Conservation (phyloP, 257 asterid species). For the Plectranthus barbatus region DNA sequence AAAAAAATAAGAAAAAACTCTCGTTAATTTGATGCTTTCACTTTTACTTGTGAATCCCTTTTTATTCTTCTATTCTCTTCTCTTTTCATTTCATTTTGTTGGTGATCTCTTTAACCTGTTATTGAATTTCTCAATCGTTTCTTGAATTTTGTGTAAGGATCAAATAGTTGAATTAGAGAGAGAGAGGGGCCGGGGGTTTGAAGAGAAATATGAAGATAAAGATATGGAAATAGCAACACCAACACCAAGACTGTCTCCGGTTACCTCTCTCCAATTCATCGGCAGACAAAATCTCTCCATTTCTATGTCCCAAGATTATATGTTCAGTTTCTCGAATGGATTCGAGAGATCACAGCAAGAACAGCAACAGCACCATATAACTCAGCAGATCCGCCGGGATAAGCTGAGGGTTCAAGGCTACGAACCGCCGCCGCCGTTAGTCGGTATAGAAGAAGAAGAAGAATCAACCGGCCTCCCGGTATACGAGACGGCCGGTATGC, state of each 20-base stretch:
- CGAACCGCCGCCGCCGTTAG: slow-evolving; percentile 42
- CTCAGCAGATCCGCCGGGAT: slow-evolving; percentile 89
- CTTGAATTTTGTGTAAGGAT: neutral
- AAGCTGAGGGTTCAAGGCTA: slow-evolving; percentile 68
- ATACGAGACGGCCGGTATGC: slow-evolving; percentile 74
- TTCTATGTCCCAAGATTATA: slow-evolving; percentile 88
- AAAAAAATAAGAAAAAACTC: neutral
- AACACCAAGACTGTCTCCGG: too few species aligned
- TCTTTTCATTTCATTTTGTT: neutral
- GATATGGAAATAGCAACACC: too few species aligned
- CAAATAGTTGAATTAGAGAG: neutral
- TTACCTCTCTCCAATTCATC: slow-evolving; percentile 9
- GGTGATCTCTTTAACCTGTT: neutral
- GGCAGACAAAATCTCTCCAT: slow-evolving; percentile 9
- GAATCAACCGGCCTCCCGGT: slow-evolving; percentile 54
- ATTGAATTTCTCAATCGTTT: neutral
- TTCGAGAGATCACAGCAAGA: too few species aligned
- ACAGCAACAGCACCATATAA: slow-evolving; percentile 37
- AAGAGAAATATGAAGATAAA: neutral
- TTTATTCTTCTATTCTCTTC: slow-evolving; percentile 21
- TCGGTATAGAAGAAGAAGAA: slow-evolving; percentile 48
- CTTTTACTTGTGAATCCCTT: slow-evolving; percentile 36
- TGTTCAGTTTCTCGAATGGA: slow-evolving; percentile 24
- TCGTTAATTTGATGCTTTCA: slow-evolving; percentile 34
- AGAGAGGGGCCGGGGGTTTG: neutral